A percentile compares a stretch with the other conserved stretches of the same genome.
Conservation (phyloP, 768 basidiomycete genomes). For the Russula olivacea region DNA sequence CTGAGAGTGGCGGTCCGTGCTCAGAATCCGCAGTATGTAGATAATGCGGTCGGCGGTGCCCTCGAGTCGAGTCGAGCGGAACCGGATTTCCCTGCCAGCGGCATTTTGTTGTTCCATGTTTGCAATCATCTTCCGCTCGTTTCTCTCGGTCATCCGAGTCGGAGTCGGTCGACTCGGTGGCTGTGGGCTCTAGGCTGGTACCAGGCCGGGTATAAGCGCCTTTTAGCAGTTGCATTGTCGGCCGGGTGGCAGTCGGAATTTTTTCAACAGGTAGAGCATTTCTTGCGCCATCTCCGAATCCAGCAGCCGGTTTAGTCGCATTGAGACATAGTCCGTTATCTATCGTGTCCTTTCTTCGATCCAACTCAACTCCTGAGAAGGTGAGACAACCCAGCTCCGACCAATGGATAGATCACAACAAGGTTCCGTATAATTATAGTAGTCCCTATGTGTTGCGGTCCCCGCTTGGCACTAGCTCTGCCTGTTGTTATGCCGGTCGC, state of each 20-base stretch:
- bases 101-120: conserved; percentile 2
- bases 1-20: background rate
- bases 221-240: background rate
- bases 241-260: background rate
- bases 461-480: conserved; percentile 1
- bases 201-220: background rate
- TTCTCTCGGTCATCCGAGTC: background rate
- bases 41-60: background rate
- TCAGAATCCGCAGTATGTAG: conserved; percentile 13
- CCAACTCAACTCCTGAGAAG: conserved; percentile 22
- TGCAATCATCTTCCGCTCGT: conserved; percentile 5
- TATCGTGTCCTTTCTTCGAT: conserved; percentile 11
- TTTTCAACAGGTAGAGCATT: conserved; percentile 4
- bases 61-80: background rate
- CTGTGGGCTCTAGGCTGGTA: background rate
- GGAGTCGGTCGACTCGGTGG: background rate
- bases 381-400: conserved; percentile 15
- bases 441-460: background rate
- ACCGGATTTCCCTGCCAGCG: conserved; percentile 1
- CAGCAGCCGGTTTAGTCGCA: conserved; percentile 9
- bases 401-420: conserved; percentile 10
- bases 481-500: background rate
- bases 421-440: conserved; percentile 3
- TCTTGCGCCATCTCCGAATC: conserved; percentile 16
- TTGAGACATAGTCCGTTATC: conserved; percentile 15